Evolutionary conservation across 1,284 basidiomycete species (phyloP), one percentile per base, ranked within the genome.

Genomic region (Malassezia restricta): DNA sequence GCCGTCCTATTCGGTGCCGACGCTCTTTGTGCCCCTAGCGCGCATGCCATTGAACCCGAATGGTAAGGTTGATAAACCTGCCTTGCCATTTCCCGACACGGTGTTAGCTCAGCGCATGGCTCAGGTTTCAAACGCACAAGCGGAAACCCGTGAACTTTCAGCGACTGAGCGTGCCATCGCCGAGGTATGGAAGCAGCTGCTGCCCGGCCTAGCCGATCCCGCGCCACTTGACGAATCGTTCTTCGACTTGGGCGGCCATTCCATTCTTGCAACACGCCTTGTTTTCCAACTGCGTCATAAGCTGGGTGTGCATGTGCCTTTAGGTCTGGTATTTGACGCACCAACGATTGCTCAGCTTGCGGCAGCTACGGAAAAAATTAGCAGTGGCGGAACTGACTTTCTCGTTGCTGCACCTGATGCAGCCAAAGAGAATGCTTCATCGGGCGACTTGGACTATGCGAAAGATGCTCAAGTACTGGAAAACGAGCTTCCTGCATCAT

Each of bases 41-140:
- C 85, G 88, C 59, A 94, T 99, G 86, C 94, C 94, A 11, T 80
- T 99, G 47, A 99, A 96, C 73, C 94, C 94, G 4, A 98, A 98
- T 74, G 94, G 94, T 58, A 99, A 98, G 77, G 86, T 99, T 72
- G 94, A 99, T 78, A 98, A 98, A 75, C 92, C 94, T 0, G 87
- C 89, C 0, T 81, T 98, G 45, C 94, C 94, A 12, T 99, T 98
- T 84, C 94, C 94, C 1, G 94, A 99, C 75, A 98, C 94, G 1
- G 87, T 84, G 3, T 83, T 88, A 51, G 76, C 24, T 63, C 77
- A 65, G 8, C 60, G 57, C 33, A 58, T 63, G 39, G 55, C 55
- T 2, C 57, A 49, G 6, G 57, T 69, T 5, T 59, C 74, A 1
- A 47, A 51, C 6, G 45, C 60, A 0, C 54, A 45, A 7, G 52